Percentiles rank a stretch among this genome's conserved stretches.
Conservation (phyloP, 768 basidiomycete genomes). For the Psilocybe sp. region DNA sequence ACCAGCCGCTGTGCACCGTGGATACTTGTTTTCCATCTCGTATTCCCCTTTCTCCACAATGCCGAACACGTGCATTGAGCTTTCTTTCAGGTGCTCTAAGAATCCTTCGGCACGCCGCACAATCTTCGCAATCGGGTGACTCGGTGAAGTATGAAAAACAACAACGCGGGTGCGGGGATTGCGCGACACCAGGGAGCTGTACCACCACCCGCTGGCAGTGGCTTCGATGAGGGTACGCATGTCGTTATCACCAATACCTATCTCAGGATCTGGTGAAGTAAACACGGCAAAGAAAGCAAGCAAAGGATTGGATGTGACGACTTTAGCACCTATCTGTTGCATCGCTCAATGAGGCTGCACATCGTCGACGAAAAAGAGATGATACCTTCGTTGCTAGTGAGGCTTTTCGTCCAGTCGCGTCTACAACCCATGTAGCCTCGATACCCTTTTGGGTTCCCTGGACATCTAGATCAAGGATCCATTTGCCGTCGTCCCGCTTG, state of each 20-base stretch:
- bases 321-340: constrained; percentile 23
- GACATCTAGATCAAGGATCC: constrained; percentile 2
- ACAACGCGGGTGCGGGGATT: constrained; percentile 23
- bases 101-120: constrained; percentile 26
- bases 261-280: neutral
- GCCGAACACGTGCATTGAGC: constrained; percentile 20
- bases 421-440: constrained; percentile 27
- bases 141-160: constrained; percentile 29
- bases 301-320: constrained; percentile 20
- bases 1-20: constrained; percentile 26
- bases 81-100: constrained; percentile 22
- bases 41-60: constrained; percentile 20
- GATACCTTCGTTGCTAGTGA: constrained; percentile 23
- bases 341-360: neutral
- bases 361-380: neutral
- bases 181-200: constrained; percentile 26
- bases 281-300: constrained; percentile 26
- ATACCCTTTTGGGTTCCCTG: constrained; percentile 6
- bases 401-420: constrained; percentile 35
- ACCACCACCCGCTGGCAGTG: constrained; percentile 30
- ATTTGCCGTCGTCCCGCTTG: neutral
- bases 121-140: constrained; percentile 19
- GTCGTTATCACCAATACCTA: constrained; percentile 16
- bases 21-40: constrained; percentile 14
- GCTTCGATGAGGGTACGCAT: constrained; percentile 34